phyloP scores from a whole-genome alignment of 2,329 filamentous ascomycete genomes.

The Tolypocladium amazonense region DNA sequence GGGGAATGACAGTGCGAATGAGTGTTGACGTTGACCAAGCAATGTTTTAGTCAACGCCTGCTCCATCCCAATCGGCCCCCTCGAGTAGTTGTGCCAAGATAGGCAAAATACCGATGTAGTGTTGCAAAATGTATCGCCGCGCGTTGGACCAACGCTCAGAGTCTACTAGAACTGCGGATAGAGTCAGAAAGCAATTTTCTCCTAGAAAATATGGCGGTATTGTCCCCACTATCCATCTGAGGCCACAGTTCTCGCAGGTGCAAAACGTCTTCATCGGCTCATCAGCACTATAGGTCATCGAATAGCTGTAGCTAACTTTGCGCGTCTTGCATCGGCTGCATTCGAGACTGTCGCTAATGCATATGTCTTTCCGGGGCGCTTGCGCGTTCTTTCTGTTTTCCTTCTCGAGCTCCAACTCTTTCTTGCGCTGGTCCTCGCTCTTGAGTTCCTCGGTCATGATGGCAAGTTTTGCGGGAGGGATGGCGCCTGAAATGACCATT shows the following conservation, averaged over 20 bases:
- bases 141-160: background rate
- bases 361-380: conserved; percentile 84
- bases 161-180: conserved; percentile 12
- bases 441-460: conserved; percentile 83
- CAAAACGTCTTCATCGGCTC: conserved; percentile 80
- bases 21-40: no score
- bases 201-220: background rate
- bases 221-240: conserved; percentile 57
- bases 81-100: background rate
- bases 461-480: conserved; percentile 65
- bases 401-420: conserved; percentile 66
- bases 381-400: conserved; percentile 98
- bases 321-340: conserved; percentile 89
- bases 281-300: conserved; percentile 90
- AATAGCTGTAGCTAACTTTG: conserved; percentile 92
- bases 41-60: background rate
- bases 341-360: conserved; percentile 75
- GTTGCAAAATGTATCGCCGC: conserved; percentile 9
- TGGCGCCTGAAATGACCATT: conserved; percentile 65
- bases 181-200: background rate
- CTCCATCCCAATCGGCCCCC: background rate
- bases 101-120: background rate
- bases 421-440: conserved; percentile 67
- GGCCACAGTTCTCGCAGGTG: conserved; percentile 58
- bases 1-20: no score